Conservation (phyloP, 2,329 filamentous ascomycete genomes). For the Ceratocystis papillata region DNA sequence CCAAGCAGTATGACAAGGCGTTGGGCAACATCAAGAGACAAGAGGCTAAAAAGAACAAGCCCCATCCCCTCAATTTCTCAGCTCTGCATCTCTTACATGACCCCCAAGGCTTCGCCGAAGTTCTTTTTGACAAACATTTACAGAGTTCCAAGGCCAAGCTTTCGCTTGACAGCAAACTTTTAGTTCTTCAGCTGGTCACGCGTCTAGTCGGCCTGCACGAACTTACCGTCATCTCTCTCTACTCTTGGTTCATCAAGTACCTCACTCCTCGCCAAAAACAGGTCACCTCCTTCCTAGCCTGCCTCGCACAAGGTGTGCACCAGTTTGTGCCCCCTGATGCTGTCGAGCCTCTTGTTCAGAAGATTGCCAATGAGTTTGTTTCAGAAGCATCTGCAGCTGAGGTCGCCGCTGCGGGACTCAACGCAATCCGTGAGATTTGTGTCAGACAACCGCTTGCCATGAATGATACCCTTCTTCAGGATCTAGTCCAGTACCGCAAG, state of each 20-base stretch:
- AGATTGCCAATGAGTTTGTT: slow-evolving; percentile 97
- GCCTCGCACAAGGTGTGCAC: slow-evolving; percentile 82
- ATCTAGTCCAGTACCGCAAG: slow-evolving; percentile 89
- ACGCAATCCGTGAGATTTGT: slow-evolving; percentile 90
- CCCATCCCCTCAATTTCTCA: slow-evolving; percentile 88
- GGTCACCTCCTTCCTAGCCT: slow-evolving; percentile 88
- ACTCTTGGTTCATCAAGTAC: slow-evolving; percentile 93
- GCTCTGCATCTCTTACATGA: slow-evolving; percentile 89
- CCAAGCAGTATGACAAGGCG: slow-evolving; percentile 67
- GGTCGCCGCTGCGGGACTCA: slow-evolving; percentile 82
- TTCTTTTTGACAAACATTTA: slow-evolving; percentile 80
- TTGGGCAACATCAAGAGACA: slow-evolving; percentile 69
- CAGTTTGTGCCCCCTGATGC: slow-evolving; percentile 85
- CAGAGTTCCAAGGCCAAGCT: slow-evolving; percentile 78
- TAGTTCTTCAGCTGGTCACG: slow-evolving; percentile 84
- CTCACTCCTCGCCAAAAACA: slow-evolving; percentile 78
- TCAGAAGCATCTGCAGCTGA: slow-evolving; percentile 86
- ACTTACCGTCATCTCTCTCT: slow-evolving; percentile 77
- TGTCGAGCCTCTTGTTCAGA: slow-evolving; percentile 79
- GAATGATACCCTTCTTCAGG: slow-evolving; percentile 88
- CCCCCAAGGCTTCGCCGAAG: slow-evolving; percentile 85
- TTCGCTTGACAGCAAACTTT: slow-evolving; percentile 74
- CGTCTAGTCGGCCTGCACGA: slow-evolving; percentile 87
- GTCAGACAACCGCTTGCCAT: slow-evolving; percentile 89
- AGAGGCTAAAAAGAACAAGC: slow-evolving; percentile 78